Conservation (phyloP, 164 flowering plant species). For the Paratinospora sagittata region DNA sequence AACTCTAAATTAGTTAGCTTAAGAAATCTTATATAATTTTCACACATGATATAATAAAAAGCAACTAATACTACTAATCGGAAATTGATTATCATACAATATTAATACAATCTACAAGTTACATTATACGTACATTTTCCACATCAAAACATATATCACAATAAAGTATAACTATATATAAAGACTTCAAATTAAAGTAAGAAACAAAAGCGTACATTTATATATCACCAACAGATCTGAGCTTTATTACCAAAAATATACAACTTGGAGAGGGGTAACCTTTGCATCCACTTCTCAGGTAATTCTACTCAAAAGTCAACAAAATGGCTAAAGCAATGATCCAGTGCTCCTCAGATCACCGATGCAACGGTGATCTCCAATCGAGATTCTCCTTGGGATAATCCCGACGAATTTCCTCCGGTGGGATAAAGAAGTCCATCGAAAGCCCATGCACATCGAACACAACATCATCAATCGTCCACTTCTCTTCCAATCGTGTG, state of each 20-base stretch:
- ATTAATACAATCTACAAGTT: background rate
- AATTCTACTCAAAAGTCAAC: slow-evolving; percentile 1
- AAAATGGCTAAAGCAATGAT: background rate
- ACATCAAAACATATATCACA: background rate
- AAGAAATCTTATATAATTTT: too few relatives aligned
- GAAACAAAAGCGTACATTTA: background rate
- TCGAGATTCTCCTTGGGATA: slow-evolving; percentile 24
- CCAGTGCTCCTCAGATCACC: slow-evolving; percentile 1
- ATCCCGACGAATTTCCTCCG: slow-evolving; percentile 50
- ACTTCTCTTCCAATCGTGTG: slow-evolving; percentile 69
- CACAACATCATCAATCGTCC: slow-evolving; percentile 76
- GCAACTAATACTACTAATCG: too few relatives aligned
- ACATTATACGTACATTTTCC: background rate
- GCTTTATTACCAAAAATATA: background rate
- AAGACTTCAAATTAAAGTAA: background rate
- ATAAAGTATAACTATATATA: background rate
- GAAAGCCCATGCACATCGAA: slow-evolving; percentile 80
- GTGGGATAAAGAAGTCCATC: slow-evolving; percentile 69
- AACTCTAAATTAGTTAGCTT: too few relatives aligned
- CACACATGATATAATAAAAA: too few relatives aligned
- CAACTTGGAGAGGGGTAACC: background rate
- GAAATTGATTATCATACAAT: too few relatives aligned
- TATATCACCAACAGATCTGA: background rate
- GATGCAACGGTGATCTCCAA: slow-evolving; percentile 32
- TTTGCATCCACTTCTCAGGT: background rate